Evolutionary conservation across 1,284 basidiomycete genomes (phyloP).

Genomic region (Sphaerobolus stellatus): DNA sequence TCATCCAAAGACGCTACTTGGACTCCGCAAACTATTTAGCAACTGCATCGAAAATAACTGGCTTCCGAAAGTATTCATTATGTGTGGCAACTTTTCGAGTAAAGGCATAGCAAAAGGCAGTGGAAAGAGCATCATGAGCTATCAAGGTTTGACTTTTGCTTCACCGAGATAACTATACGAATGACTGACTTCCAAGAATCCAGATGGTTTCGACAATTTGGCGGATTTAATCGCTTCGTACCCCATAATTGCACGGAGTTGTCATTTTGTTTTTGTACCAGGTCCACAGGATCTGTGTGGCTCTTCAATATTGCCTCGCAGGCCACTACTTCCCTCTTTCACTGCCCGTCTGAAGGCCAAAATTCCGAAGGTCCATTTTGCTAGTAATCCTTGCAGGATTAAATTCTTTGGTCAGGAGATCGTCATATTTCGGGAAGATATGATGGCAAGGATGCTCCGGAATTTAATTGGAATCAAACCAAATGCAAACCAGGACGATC

Average conservation of each 20-base stretch:
- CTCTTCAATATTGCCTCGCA: conserved; percentile 76
- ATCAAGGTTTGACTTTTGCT: conserved; percentile 61
- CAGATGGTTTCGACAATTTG: conserved; percentile 84
- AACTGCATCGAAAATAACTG: conserved; percentile 88
- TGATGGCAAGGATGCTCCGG: conserved; percentile 92
- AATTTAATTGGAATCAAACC: conserved; percentile 88
- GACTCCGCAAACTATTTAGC: conserved; percentile 83
- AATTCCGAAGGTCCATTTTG: conserved; percentile 79
- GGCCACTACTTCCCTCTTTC: conserved; percentile 75
- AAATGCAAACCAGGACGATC: conserved; percentile 67
- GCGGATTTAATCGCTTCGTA: conserved; percentile 84
- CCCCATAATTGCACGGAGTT: conserved; percentile 70
- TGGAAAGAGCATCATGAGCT: conserved; percentile 74
- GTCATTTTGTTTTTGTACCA: conserved; percentile 93
- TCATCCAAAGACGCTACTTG: conserved; percentile 77
- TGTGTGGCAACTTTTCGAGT: conserved; percentile 95
- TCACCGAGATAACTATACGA: conserved; percentile 8
- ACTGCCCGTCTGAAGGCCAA: conserved; percentile 65
- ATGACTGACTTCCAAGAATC: neutral
- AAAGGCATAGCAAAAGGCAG: conserved; percentile 77
- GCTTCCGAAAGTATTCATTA: conserved; percentile 82
- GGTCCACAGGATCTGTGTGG: conserved; percentile 86
- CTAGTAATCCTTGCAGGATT: conserved; percentile 91
- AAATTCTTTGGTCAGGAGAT: conserved; percentile 97
- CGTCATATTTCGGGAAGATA: conserved; percentile 90